A percentile compares a stretch with the other conserved stretches of the same genome.
Conservation (phyloP, 495 filamentous ascomycete species). For the Neurospora sp. region DNA sequence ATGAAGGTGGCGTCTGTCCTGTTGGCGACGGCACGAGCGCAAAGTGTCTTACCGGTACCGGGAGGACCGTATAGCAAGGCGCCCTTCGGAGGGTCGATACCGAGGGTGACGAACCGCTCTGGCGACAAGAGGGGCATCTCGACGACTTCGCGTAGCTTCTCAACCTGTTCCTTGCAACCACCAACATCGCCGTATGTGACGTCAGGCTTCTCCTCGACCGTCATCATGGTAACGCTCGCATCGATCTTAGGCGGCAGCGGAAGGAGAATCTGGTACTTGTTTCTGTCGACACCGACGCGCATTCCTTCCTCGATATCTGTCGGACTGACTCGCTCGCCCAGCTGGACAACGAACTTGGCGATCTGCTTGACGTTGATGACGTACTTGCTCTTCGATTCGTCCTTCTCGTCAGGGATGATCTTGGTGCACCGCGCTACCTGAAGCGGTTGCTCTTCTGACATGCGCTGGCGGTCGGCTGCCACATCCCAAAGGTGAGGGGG, state of each 20-base stretch:
- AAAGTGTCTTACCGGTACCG: slow-evolving; percentile 96
- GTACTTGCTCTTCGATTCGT: slow-evolving; percentile 98
- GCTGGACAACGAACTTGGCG: slow-evolving; percentile 97
- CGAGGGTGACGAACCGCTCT: slow-evolving; percentile 91
- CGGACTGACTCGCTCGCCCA: slow-evolving; percentile 91
- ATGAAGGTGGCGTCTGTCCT: slow-evolving; percentile 98
- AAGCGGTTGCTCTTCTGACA: slow-evolving; percentile 94
- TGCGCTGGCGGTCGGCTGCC: slow-evolving; percentile 92
- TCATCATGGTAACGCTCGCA: slow-evolving; percentile 99
- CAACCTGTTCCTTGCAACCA: slow-evolving; percentile 98
- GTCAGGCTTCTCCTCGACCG: slow-evolving; percentile 98
- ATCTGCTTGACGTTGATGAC: slow-evolving; percentile 99
- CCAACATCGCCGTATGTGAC: slow-evolving; percentile 98
- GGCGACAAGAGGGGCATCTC: slow-evolving; percentile 96
- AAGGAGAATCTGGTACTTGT: slow-evolving; percentile 97
- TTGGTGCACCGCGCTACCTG: slow-evolving; percentile 98
- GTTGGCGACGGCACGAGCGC: slow-evolving; percentile 93
- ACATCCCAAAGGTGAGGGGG: slow-evolving; percentile 99
- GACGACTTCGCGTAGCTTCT: slow-evolving; percentile 96
- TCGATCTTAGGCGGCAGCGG: slow-evolving; percentile 99
- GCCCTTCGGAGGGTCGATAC: slow-evolving; percentile 97
- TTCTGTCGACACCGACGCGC: slow-evolving; percentile 94
- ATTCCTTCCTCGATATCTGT: slow-evolving; percentile 99
- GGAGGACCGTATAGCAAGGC: slow-evolving; percentile 94
- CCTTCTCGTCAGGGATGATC: slow-evolving; percentile 96